Evolutionary conservation across 176 grass and related monocot genomes (phyloP).

Genomic region (Oryza glaberrima): DNA sequence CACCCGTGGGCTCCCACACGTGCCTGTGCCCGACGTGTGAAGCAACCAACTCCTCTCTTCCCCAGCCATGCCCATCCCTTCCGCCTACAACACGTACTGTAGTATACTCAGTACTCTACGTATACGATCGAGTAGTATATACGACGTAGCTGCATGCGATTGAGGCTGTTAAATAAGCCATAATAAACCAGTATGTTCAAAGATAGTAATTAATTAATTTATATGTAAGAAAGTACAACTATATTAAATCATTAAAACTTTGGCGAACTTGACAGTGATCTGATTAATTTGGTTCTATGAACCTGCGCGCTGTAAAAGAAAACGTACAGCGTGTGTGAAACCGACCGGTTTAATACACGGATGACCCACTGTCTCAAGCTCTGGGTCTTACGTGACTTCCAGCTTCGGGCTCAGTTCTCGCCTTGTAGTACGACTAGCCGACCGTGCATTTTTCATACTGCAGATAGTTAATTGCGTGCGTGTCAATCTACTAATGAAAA

Average conservation of each 20-base stretch:
- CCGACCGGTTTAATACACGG: constrained; percentile 42
- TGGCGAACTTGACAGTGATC: no score
- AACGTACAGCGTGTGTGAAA: constrained; percentile 20
- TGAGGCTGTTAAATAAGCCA: no score
- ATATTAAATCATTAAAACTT: no score
- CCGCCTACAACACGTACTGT: background rate
- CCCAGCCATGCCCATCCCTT: background rate
- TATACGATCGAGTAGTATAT: background rate
- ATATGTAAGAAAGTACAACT: no score
- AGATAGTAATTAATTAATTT: no score
- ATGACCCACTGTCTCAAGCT: constrained; percentile 10
- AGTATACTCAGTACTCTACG: background rate
- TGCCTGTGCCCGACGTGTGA: constrained; percentile 50
- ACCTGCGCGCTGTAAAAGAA: constrained; percentile 6
- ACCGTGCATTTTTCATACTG: constrained; percentile 42
- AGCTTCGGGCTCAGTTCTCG: constrained; percentile 10
- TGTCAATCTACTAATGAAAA: background rate
- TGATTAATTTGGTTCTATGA: background rate
- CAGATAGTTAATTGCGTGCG: constrained; percentile 37
- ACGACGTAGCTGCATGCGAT: background rate
- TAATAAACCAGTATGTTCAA: no score
- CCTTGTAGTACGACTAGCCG: constrained; percentile 42
- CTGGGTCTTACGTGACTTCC: constrained; percentile 21
- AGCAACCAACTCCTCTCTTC: constrained; percentile 9
- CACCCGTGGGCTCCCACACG: constrained; percentile 40